Base-by-base conservation (phyloP, 108 stramenopile species). In the Mayamaea pseudoterrestris region DNA sequence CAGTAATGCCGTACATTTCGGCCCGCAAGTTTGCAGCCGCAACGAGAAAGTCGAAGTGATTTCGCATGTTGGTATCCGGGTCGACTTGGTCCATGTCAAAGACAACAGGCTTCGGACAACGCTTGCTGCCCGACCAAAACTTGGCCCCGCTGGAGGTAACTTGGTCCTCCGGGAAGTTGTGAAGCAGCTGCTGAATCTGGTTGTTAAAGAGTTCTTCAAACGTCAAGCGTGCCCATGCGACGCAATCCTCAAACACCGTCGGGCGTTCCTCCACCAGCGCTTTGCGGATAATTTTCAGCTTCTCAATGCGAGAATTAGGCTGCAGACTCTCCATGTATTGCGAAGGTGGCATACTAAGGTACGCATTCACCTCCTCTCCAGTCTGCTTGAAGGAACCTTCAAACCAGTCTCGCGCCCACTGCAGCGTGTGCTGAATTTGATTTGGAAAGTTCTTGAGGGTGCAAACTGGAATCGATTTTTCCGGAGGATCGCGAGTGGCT, bases 401-500 rank as follows among this genome's bases (percentile, higher is more conserved):
- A 64, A 99, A 99, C 69, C 86, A 97, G 66, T 99, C 98, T 14
- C 98, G 72, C 4, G 96, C 96, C 96, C 96, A 99, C 64, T 99
- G 96, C 53, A 98, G 46, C 8, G 93, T 94, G 72, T 95, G 97
- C 59, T 95, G 90, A 58, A 97, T 97, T 60, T 95, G 88, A 69
- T 95, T 95, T 35, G 98, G 98, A 57, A 97, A 99, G 81, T 97
- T 95, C 76, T 99, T 99, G 29, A 99, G 74, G 1, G 98, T 99
- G 59, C 98, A 99, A 22, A 98, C 91, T 22, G 98, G 98, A 67
- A 99, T 94, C 35, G 77, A 74, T 75, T 97, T 97, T 65, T 97
- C 98, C 2, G 95, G 93, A 42, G 95, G 96, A 64, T 98, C 96
- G 40, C 96, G 86, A 16, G 92, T 94, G 26, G 96, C 96, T 0